Conservation (phyloP, 495 filamentous ascomycete genomes). For the Aspergillus biplanus region DNA sequence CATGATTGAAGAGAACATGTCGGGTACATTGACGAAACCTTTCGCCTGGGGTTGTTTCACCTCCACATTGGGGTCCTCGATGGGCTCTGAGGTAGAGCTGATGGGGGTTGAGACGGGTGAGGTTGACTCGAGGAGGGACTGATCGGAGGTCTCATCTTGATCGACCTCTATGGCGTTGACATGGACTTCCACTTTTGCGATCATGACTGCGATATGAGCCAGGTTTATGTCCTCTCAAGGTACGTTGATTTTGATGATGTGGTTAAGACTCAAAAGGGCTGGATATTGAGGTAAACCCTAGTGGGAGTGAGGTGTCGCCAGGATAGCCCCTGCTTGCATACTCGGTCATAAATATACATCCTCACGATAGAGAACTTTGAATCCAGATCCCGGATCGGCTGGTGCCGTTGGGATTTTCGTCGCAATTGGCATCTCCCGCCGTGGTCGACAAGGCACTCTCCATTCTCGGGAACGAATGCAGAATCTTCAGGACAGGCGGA, state of each 20-base stretch:
- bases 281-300: background rate
- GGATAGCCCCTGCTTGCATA: background rate
- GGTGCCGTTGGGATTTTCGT: too few relatives aligned
- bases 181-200: background rate
- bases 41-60: background rate
- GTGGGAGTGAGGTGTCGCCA: background rate
- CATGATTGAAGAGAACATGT: constrained; percentile 20
- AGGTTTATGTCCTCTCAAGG: background rate
- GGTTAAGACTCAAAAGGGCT: background rate
- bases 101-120: background rate
- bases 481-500: background rate
- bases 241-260: too few relatives aligned
- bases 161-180: background rate
- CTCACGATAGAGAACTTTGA: background rate
- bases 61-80: background rate
- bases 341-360: background rate
- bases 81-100: background rate
- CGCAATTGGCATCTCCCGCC: too few relatives aligned
- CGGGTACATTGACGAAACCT: constrained; percentile 2
- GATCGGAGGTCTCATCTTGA: background rate
- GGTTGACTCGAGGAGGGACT: background rate
- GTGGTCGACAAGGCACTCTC: too few relatives aligned
- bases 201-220: background rate
- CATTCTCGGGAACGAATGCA: background rate
- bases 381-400: background rate